Evolutionary conservation across 2,329 filamentous ascomycete species (phyloP), one percentile per base, ranked within the genome.

Genomic region (Cadophora sp.): DNA sequence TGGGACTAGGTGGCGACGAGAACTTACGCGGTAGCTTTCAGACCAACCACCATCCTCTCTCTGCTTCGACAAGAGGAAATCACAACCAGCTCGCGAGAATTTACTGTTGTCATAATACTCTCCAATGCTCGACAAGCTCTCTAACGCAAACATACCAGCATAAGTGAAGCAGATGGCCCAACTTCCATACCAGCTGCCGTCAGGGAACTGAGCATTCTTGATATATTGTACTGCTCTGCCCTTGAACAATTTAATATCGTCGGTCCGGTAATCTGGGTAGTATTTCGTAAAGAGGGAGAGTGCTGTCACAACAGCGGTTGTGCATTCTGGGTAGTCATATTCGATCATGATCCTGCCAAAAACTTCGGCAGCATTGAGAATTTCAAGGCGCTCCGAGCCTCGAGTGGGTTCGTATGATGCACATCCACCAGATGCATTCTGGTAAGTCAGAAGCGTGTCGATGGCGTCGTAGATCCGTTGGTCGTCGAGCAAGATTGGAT

Each of bases 161-260:
- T 99, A 99, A 0, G 94, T 97, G 79, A 97, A 99, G 81, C 96
- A 99, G 74, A 99, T 96, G 62, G 93, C 96, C 96, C 96, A 99
- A 76, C 89, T 94, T 55, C 96, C 96, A 77, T 99, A 98, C 96
- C 96, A 99, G 68, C 91, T 91, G n/a, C 96, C 96, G 73, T 98
- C 93, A 0, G 84, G 78, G 1, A 87, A 83, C 79, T 98, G 96
- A 3, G 89, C 87, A 1, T 84, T 84, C 76, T 94, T 92, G 79
- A 99, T 97, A 82, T 94, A 98, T 59, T 84, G 81, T 0, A 97
- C 87, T 0, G 94, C 94, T 45, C 89, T 85, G 22, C 82, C 81
- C 71, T 96, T 90, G 74, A 96, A 93, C 0, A 76, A 77, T 9
- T 86, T 83, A 71, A 99, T 95, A 68, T 98, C 95, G 0, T 85